Conservation (phyloP, 352 stramenopile species). For the Pythium aristosporum region DNA sequence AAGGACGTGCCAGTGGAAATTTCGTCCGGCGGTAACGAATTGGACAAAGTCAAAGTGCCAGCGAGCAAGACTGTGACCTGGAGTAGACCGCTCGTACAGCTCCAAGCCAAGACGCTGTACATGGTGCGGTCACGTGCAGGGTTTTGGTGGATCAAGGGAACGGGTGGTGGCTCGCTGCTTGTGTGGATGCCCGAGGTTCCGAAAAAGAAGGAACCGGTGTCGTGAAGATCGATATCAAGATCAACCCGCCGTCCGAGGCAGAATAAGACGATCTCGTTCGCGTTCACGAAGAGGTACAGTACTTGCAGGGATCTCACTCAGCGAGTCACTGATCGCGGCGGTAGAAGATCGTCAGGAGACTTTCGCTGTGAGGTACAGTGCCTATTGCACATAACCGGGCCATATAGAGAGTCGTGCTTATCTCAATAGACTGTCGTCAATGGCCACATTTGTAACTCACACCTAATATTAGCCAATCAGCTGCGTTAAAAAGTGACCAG, state of each 20-base stretch:
- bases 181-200: conserved; percentile 49
- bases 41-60: conserved; percentile 41
- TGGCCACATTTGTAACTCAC: not conserved
- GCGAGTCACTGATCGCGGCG: too few species aligned
- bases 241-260: conserved; percentile 4
- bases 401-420: not conserved
- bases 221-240: conserved; percentile 9
- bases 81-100: conserved; percentile 31
- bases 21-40: conserved; percentile 42
- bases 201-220: not conserved
- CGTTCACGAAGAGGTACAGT: conserved; percentile 1
- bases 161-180: conserved; percentile 57
- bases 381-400: conserved; percentile 13
- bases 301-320: too few species aligned
- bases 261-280: conserved; percentile 3
- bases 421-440: conserved; percentile 4
- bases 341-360: not conserved
- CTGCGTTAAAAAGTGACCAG: conserved; percentile 18
- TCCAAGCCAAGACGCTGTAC: conserved; percentile 66
- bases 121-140: conserved; percentile 63
- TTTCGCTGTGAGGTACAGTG: not conserved
- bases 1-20: conserved; percentile 54
- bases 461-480: conserved; percentile 18
- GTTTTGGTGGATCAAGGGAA: conserved; percentile 53
- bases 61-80: conserved; percentile 37